Evolutionary conservation across 2,329 filamentous ascomycete species (phyloP), one percentile per base, ranked within the genome.

Genomic region (Ilyonectria robusta): DNA sequence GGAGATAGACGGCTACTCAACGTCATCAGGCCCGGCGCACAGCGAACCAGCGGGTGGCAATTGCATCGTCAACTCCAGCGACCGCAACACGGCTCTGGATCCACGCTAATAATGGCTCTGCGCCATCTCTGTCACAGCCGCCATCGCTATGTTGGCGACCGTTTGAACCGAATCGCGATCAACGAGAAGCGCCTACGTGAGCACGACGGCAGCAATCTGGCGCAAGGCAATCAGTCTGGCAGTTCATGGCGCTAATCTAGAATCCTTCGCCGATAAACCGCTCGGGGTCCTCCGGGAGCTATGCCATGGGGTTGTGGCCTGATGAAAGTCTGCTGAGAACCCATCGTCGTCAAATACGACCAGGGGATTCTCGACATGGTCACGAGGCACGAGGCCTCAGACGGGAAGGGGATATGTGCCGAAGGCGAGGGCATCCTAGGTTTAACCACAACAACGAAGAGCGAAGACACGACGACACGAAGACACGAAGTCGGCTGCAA

Each of bases 231-330:
- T 5, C 59, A 26, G 51, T 58, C 47, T 29, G 29, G 37, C 47
- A 58, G 48, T 58, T 64, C 62, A 64, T 59, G 62, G 48, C 48
- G 57, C 51, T 33, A 40, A 57, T 33, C 42, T 55, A 15, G 33
- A 46, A 42, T 29, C 53, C 59, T 48, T 13, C 53, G 50, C 29
- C 44, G 31, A 37, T 15, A n/a, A 40, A 17, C 56, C 53, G 17
- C 55, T 42, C 62, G 55, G 62, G 48, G 26, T 37, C 35, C 55
- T 37, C 55, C 62, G 62, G 56, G 56, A 15, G 40, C 42, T 35
- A 57, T 51, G 35, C 51, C 51, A 50, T 54, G 13, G 54, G 48
- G 17, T 48, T 42, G 26, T 65, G 62, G 56, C 50, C 62, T 65
- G 62, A 65, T 48, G 48, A 26, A 47, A 17, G 1, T 65, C 42